Percentiles rank a stretch among this genome's conserved stretches.
Conservation (phyloP, 495 filamentous ascomycete genomes). For the Penicillium tannophilum region DNA sequence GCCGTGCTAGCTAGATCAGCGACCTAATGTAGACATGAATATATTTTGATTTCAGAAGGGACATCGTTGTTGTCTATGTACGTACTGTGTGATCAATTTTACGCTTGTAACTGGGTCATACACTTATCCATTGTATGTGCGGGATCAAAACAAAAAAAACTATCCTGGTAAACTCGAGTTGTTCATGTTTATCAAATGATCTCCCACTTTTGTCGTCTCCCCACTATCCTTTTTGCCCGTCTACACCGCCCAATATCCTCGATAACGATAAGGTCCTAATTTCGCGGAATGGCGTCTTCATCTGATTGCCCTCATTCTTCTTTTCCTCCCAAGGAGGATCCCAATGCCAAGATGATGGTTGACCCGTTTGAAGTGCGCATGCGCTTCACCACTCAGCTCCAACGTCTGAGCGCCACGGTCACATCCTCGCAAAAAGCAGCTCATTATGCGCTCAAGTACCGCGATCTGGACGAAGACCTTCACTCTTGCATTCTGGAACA, state of each 20-base stretch:
- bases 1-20: neutral
- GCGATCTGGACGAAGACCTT: constrained; percentile 92
- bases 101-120: too few relatives aligned
- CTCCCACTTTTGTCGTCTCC: neutral
- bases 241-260: constrained; percentile 1
- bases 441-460: constrained; percentile 89
- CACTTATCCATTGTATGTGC: too few relatives aligned
- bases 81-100: too few relatives aligned
- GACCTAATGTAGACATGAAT: neutral
- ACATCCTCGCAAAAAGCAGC: constrained; percentile 90
- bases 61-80: neutral
- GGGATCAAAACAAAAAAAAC: too few relatives aligned
- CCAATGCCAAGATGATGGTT: constrained; percentile 57
- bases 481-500: constrained; percentile 97
- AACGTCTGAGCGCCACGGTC: constrained; percentile 84
- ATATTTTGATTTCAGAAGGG: neutral
- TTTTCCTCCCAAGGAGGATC: neutral
- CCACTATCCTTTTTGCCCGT: neutral
- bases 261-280: constrained; percentile 3
- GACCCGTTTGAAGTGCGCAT: constrained; percentile 99
- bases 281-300: constrained; percentile 3
- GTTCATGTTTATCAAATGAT: neutral
- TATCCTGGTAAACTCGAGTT: too few relatives aligned
- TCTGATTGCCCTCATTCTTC: neutral
- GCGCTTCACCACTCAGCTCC: constrained; percentile 87